Conservation (phyloP, 2,329 filamentous ascomycete genomes). For the Colletotrichum musicola region DNA sequence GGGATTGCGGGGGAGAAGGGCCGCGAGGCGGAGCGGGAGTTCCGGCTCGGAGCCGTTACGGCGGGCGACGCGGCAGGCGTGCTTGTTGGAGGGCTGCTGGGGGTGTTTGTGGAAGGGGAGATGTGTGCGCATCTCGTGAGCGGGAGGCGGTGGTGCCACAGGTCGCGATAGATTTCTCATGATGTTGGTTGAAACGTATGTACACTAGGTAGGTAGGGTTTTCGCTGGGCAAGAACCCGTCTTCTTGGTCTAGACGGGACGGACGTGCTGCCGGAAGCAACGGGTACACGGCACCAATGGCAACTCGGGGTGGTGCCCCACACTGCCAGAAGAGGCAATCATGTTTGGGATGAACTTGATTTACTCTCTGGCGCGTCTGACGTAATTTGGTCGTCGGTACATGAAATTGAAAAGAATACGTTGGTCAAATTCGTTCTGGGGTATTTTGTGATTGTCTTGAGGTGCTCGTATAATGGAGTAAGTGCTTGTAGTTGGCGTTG, state of each 20-base stretch:
- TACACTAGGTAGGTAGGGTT: too few species aligned
- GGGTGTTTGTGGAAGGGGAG: slow-evolving; percentile 42
- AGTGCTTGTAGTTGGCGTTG: too few species aligned
- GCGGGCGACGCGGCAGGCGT: slow-evolving; percentile 47
- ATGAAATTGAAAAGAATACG: too few species aligned
- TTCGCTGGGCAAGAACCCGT: too few species aligned
- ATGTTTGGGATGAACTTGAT: background rate
- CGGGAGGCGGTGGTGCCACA: slow-evolving; percentile 23
- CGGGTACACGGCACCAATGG: background rate
- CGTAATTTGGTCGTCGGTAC: too few species aligned
- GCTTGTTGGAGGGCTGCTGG: slow-evolving; percentile 44
- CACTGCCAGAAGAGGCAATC: background rate
- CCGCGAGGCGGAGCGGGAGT: slow-evolving; percentile 42
- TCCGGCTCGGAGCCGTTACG: slow-evolving; percentile 46
- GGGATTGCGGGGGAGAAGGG: slow-evolving; percentile 41
- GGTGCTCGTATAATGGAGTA: background rate
- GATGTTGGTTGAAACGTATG: background rate
- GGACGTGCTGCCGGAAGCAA: background rate
- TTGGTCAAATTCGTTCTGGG: too few species aligned
- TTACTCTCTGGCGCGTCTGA: too few species aligned
- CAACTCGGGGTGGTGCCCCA: background rate
- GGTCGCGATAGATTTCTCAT: background rate
- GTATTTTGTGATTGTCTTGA: too few species aligned
- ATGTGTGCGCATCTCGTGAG: slow-evolving; percentile 27
- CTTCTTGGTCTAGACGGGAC: too few species aligned